Conservation (phyloP, 805 yeast species). For the Candida krabiensis region DNA sequence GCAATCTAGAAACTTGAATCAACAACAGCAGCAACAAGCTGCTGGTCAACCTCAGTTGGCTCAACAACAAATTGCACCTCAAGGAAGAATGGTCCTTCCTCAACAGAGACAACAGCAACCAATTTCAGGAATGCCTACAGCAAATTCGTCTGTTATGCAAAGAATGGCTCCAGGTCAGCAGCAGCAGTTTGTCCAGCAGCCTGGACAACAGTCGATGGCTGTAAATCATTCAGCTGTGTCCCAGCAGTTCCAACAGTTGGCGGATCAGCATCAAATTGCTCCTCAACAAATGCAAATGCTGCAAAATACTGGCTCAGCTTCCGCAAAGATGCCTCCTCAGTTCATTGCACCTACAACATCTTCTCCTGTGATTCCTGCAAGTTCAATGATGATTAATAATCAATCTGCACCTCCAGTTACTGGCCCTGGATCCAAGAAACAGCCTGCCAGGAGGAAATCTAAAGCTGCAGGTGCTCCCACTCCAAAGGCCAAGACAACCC, state of each 20-base stretch:
- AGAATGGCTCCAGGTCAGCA: constrained; percentile 12
- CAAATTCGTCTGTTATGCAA: constrained; percentile 11
- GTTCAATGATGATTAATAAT: constrained; percentile 8
- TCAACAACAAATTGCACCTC: constrained; percentile 28
- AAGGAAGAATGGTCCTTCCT: constrained; percentile 18
- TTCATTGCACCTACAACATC: constrained; percentile 15
- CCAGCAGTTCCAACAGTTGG: constrained; percentile 26
- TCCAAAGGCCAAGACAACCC: constrained; percentile 17
- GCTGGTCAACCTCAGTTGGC: constrained; percentile 26
- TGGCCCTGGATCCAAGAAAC: constrained; percentile 18
- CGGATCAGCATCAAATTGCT: constrained; percentile 21
- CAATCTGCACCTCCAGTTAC: constrained; percentile 13
- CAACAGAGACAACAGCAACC: constrained; percentile 16
- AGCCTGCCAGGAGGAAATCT: constrained; percentile 25
- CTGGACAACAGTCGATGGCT: constrained; percentile 9
- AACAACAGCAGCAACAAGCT: constrained; percentile 25
- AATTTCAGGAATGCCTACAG: constrained; percentile 6
- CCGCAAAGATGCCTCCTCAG: constrained; percentile 17
- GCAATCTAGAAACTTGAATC: constrained; percentile 9
- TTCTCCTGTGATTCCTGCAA: constrained; percentile 10
- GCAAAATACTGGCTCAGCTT: constrained; percentile 5
- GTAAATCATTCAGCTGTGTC: constrained; percentile 20
- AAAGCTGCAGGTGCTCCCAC: constrained; percentile 16
- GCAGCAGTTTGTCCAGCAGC: constrained; percentile 10
- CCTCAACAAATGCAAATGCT: constrained; percentile 19